These are phyloP conservation scores for Botryotinia narcissicola DNA, from an alignment of 2,329 filamentous ascomycete species.

Conservation along the genomic window DNA sequence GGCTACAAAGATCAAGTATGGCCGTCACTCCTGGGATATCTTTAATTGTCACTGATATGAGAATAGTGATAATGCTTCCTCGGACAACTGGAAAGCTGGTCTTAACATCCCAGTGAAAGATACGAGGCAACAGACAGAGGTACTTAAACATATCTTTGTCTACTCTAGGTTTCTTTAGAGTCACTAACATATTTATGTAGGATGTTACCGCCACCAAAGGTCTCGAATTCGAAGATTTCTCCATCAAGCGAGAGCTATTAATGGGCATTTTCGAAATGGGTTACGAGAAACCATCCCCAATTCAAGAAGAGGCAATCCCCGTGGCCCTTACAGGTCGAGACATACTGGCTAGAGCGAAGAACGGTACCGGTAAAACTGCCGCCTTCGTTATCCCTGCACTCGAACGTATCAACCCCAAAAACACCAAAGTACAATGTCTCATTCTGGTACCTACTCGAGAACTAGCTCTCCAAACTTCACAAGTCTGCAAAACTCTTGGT, in stretches of 20 bases:
- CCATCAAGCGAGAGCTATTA: constrained; percentile 88
- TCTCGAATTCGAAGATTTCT: constrained; percentile 95
- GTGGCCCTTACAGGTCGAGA: constrained; percentile 94
- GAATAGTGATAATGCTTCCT: constrained; percentile 27
- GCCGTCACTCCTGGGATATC: neutral
- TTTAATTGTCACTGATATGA: constrained; percentile 18
- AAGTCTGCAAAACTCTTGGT: constrained; percentile 97
- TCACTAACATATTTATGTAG: constrained; percentile 45
- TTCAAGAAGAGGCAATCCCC: constrained; percentile 98
- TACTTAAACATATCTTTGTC: constrained; percentile 39
- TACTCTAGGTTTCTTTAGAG: neutral
- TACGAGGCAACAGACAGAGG: constrained; percentile 77
- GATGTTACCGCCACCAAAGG: constrained; percentile 99
- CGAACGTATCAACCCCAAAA: constrained; percentile 94
- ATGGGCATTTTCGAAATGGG: constrained; percentile 99
- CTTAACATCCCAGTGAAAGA: constrained; percentile 73
- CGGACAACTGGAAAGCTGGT: constrained; percentile 71
- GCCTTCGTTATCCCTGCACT: constrained; percentile 96
- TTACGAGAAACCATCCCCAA: constrained; percentile 97
- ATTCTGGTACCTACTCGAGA: constrained; percentile 97
- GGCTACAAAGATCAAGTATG: constrained; percentile 49
- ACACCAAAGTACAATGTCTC: constrained; percentile 91
- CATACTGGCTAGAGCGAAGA: constrained; percentile 94
- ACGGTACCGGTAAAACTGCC: constrained; percentile 96
- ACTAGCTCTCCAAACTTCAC: constrained; percentile 94